Evolutionary conservation across 2,329 filamentous ascomycete genomes (phyloP).

Genomic region (Diaporthe nobilis): DNA sequence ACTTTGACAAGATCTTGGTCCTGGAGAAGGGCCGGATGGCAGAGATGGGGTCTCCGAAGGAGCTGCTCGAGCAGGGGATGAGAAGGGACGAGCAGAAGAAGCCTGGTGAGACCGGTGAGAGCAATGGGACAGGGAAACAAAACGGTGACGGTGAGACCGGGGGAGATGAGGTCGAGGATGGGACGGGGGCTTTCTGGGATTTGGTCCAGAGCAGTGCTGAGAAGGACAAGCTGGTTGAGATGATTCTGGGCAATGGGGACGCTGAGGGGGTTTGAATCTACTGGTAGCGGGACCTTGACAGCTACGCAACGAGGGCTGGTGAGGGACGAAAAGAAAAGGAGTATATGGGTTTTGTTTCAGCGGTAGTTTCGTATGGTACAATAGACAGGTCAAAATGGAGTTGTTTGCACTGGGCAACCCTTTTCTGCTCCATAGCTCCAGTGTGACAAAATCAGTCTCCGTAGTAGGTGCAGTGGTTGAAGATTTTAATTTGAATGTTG

Average conservation of each 20-base stretch:
- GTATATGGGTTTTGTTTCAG: background rate
- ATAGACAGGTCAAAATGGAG: constrained; percentile 5
- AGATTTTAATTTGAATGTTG: background rate
- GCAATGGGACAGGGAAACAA: constrained; percentile 33
- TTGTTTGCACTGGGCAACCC: background rate
- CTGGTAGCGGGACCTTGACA: background rate
- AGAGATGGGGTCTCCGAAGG: constrained; percentile 56
- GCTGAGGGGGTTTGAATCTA: background rate
- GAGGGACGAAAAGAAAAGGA: background rate
- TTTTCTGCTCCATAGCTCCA: background rate
- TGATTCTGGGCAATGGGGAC: constrained; percentile 46
- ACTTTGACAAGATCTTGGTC: constrained; percentile 66
- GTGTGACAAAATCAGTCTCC: background rate
- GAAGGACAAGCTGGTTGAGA: constrained; percentile 48
- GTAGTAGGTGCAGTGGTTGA: background rate
- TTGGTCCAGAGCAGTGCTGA: constrained; percentile 50
- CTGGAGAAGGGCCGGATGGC: constrained; percentile 63
- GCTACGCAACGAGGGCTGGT: background rate
- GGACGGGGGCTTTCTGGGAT: constrained; percentile 48
- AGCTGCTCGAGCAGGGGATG: constrained; percentile 57
- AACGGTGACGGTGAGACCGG: constrained; percentile 16
- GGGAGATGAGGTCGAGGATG: constrained; percentile 41
- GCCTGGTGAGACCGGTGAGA: background rate
- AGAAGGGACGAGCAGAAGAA: constrained; percentile 45
- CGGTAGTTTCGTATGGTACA: background rate